Evolutionary conservation across 192 early-diverging fungal genomes (phyloP).

Genomic region (Gaertneriomyces sp.): DNA sequence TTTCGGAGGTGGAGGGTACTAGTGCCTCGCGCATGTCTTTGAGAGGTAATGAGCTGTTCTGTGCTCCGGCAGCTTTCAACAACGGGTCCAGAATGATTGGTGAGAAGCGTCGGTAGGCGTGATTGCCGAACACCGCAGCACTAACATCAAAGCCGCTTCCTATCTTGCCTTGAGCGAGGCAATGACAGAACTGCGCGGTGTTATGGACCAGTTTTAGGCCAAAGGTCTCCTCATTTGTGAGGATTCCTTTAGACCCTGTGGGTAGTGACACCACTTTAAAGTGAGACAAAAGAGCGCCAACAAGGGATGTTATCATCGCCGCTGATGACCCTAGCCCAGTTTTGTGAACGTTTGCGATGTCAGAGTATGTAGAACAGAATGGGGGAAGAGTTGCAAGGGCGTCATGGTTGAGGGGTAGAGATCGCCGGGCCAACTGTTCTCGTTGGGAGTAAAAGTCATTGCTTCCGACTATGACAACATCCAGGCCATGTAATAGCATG

Average conservation of each 20-base stretch:
- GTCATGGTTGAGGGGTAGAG: constrained; percentile 47
- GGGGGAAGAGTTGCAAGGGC: constrained; percentile 56
- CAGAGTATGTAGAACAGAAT: constrained; percentile 61
- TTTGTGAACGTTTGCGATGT: constrained; percentile 75
- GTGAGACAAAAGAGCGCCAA: constrained; percentile 72
- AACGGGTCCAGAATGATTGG: constrained; percentile 51
- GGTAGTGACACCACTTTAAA: constrained; percentile 51
- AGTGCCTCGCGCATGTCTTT: too few relatives aligned
- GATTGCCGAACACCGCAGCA: constrained; percentile 86
- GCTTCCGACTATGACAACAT: constrained; percentile 78
- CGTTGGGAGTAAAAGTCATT: constrained; percentile 99
- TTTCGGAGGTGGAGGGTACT: too few relatives aligned
- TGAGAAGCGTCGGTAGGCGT: constrained; percentile 79
- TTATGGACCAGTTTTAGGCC: constrained; percentile 72
- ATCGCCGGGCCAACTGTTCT: constrained; percentile 57
- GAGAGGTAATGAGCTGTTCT: too few relatives aligned
- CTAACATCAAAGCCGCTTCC: constrained; percentile 96
- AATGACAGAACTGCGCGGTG: constrained; percentile 86
- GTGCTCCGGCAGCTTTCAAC: neutral
- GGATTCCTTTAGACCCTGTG: constrained; percentile 5
- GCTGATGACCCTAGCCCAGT: constrained; percentile 97
- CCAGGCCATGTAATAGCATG: constrained; percentile 45
- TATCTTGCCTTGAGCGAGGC: constrained; percentile 97
- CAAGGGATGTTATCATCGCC: constrained; percentile 91
- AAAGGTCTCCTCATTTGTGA: neutral